Base-by-base conservation (phyloP, 2,329 filamentous ascomycete species). In the Alternaria angustiovoidea region DNA sequence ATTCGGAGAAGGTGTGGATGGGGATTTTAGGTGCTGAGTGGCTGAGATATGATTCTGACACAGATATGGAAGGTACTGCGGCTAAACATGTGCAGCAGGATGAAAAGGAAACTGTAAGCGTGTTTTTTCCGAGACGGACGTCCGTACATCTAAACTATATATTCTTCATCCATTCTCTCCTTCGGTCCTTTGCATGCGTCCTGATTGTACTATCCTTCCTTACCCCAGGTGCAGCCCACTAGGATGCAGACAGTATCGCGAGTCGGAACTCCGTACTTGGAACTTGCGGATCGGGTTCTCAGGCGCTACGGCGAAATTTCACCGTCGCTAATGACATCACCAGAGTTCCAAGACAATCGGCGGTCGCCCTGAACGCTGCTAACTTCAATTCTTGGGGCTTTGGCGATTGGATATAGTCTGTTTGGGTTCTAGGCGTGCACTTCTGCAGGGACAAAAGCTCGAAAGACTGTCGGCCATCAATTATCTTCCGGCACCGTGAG, bases 301-400 rank as follows among this genome's bases (percentile, higher is more conserved):
- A n/a, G 12, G 32, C 46, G 32, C 46, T 49, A 49, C 46, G 46
- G 46, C 46, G 14, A 49, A 49, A 49, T 36, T 49, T 36, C 22
- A 36, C 46, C 46, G 46, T 2, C 12, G 8, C 32, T 26, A 49
- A 49, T 49, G 46, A 49, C 32, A 49, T 49, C 46, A 38, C 46
- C 32, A 49, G 14, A 3, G 16, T 7, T n/a, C 32, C 20, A 49
- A 49, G 46, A 26, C 14, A 36, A 49, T 49, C 32, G 32, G 32
- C 36, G 32, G 32, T 49, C 12, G 46, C 18, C 32, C 18, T 24
- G 20, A 8, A 30, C 18, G 30, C 46, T 20, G 46, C 32, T 12
- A 49, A 34, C 9, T 11, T 9, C 30, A 49, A n/a, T 24, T 24
- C 32, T 36, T 34, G 46, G 46, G 8, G 18, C 20, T 49, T n/a